These are phyloP conservation scores for Iris macrosiphon DNA, from an alignment of 106 monocot species.

Conservation along the genomic window DNA sequence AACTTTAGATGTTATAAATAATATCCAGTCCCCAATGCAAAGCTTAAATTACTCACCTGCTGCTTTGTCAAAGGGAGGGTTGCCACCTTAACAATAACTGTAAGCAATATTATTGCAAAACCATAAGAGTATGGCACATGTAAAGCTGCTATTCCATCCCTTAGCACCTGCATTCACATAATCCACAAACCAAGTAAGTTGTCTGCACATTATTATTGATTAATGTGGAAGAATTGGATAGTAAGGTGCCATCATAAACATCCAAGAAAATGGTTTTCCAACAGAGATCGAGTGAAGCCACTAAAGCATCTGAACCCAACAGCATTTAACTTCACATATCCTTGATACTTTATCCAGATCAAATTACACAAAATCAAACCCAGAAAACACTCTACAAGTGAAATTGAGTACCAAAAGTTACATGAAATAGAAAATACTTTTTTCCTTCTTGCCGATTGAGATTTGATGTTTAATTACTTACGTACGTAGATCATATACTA, in stretches of 20 bases:
- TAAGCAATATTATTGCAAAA: constrained; percentile 95
- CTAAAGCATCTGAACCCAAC: no score
- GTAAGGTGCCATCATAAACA: not conserved
- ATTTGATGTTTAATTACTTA: no score
- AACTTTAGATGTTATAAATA: not conserved
- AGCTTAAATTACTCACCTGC: constrained; percentile 47
- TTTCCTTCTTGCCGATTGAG: no score
- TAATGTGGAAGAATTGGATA: not conserved
- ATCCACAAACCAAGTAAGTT: constrained; percentile 2
- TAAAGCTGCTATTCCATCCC: constrained; percentile 68
- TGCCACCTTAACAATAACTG: constrained; percentile 76
- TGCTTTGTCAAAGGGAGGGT: constrained; percentile 86
- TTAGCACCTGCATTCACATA: constrained; percentile 58
- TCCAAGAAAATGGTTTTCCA: not conserved
- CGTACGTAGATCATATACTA: no score
- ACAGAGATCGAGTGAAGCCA: not conserved
- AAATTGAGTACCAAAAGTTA: no score
- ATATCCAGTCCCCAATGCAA: not conserved
- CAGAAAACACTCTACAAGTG: no score
- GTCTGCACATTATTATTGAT: not conserved
- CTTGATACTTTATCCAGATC: no score
- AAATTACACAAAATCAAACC: no score
- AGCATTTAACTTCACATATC: no score
- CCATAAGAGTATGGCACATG: constrained; percentile 94
- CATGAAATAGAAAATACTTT: no score